These are phyloP conservation scores for Cystofilobasidium macerans DNA, from an alignment of 768 basidiomycete genomes.

Conservation along the genomic window DNA sequence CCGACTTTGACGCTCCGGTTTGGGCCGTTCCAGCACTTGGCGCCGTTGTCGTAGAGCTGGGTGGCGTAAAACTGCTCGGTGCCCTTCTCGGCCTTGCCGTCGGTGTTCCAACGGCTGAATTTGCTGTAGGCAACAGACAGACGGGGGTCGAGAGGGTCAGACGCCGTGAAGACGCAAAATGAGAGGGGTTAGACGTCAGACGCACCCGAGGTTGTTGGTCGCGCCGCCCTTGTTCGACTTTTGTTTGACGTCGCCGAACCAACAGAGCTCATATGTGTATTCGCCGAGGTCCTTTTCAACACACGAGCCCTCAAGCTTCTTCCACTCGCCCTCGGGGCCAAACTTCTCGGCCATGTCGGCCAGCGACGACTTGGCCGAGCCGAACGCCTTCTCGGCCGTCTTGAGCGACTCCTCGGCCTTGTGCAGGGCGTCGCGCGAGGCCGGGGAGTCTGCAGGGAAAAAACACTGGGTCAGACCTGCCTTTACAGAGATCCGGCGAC, in stretches of 20 bases:
- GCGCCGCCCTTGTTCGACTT: conserved; percentile 69
- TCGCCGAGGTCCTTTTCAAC: conserved; percentile 76
- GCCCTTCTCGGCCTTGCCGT: conserved; percentile 46
- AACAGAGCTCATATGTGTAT: conserved; percentile 91
- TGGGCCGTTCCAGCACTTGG: conserved; percentile 95
- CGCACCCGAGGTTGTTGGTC: conserved; percentile 73
- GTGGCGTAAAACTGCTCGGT: conserved; percentile 59
- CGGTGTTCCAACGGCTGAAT: conserved; percentile 66
- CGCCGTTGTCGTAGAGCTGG: conserved; percentile 70
- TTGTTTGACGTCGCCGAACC: conserved; percentile 79
- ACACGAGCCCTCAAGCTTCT: conserved; percentile 77
- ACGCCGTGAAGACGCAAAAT: no score
- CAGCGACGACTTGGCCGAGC: conserved; percentile 45
- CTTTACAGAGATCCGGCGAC: no score
- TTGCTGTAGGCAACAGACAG: conserved; percentile 28
- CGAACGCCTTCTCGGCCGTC: conserved; percentile 46
- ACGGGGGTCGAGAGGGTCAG: neutral
- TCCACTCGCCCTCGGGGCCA: conserved; percentile 82
- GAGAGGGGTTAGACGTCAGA: conserved; percentile 19
- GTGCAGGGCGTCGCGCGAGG: conserved; percentile 7
- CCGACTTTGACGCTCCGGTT: conserved; percentile 67
- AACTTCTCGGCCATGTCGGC: conserved; percentile 54
- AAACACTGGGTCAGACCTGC: neutral
- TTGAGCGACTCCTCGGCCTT: conserved; percentile 49
- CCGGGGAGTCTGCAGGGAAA: neutral